Evolutionary conservation across 345 rosid species (phyloP), one percentile per base, ranked within the genome.

Genomic region (Passiflora organensis): DNA sequence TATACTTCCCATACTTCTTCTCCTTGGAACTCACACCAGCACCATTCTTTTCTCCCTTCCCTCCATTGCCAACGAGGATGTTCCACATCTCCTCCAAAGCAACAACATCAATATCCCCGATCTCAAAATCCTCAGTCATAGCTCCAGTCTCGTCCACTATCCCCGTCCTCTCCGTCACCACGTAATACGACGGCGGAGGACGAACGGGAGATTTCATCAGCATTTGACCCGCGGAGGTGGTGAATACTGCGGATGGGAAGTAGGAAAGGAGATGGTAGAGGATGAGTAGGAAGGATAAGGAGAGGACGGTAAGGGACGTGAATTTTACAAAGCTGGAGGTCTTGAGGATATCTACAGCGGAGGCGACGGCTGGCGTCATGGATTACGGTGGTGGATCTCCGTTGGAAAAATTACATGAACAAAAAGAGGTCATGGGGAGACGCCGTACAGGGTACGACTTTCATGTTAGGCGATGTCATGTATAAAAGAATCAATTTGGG

Each of bases 71-170:
- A 28, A 28, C 8, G 8, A 28, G 34, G n/a, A 64, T 53, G 19
- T 67, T 54, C 18, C 51, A 54, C 21, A 63, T 36, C 53, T 71
- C 75, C 5, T 74, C 78, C 42, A 57, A 6, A 3, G 43, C 49
- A 39, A n/a, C 53, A 10, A 51, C 63, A 25, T 74, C 76, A 11
- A 72, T 55, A 10, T 66, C 84, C 4, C 80, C 88, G 45, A 78
- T 52, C 4, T 69, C 71, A 48, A 85, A 80, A 0, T 76, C 60
- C 11, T 60, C 78, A 1, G 80, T 58, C 84, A 82, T 85, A 1
- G 75, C 83, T 1, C 89, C 87, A 9, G 48, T 73, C 59, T 80
- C 80, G 51, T 85, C 89, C 22, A 85, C 44, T 43, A 82, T 82
- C 23, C 94, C 83, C 0, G 77, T 78, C 21, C 78, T 60, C 0